phyloP scores from a whole-genome alignment of 1,284 basidiomycete species.

The Puccinia polysora region DNA sequence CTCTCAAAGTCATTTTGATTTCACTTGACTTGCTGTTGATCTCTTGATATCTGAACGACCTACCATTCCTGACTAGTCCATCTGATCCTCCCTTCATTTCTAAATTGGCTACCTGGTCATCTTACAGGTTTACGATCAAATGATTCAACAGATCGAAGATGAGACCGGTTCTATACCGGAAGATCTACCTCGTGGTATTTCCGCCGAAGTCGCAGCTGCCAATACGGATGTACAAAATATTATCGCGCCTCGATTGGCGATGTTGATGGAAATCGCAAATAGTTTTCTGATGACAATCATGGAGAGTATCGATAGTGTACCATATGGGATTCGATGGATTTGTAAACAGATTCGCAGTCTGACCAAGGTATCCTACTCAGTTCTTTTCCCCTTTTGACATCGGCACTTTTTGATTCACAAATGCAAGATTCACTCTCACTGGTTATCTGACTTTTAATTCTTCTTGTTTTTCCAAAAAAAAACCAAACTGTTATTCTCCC shows the following conservation, averaged over 20 bases:
- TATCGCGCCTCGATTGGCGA: constrained; percentile 87
- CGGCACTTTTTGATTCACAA: background rate
- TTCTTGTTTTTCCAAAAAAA: no score
- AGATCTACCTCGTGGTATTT: constrained; percentile 81
- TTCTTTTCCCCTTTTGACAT: background rate
- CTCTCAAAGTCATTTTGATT: constrained; percentile 62
- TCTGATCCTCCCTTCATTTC: background rate
- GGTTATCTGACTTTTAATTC: background rate
- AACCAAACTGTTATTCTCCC: no score
- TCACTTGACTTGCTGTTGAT: no score
- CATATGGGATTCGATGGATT: constrained; percentile 98
- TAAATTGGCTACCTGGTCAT: background rate
- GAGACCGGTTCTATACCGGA: constrained; percentile 83
- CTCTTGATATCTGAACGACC: background rate
- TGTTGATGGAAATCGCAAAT: constrained; percentile 99
- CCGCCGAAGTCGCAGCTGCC: constrained; percentile 82
- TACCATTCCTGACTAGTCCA: background rate
- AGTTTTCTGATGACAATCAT: constrained; percentile 94
- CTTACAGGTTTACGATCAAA: constrained; percentile 86
- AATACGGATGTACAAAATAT: constrained; percentile 94
- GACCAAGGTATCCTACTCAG: constrained; percentile 66
- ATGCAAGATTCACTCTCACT: background rate
- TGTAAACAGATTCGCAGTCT: constrained; percentile 97
- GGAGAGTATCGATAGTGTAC: constrained; percentile 91
- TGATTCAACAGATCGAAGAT: constrained; percentile 96